Base-by-base conservation (phyloP, 1,284 basidiomycete genomes). In the Rhodotorula sp. region DNA sequence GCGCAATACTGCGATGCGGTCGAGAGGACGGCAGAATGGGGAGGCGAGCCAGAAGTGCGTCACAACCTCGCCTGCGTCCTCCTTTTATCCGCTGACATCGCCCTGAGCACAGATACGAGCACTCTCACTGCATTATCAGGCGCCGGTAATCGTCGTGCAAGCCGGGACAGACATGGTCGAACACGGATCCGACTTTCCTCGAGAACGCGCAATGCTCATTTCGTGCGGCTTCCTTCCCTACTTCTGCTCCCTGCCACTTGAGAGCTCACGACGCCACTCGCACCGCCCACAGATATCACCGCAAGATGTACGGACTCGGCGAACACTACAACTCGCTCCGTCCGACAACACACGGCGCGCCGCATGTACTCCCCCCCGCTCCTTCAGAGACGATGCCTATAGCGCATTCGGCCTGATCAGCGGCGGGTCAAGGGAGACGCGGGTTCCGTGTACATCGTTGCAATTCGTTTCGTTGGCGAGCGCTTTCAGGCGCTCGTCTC, bases 61-160 rank as follows among this genome's bases (percentile, higher is more conserved):
- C n/a, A n/a, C n/a, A n/a, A n/a, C n/a, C n/a, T n/a, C n/a, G n/a
- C n/a, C n/a, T n/a, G n/a, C n/a, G n/a, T n/a, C n/a, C n/a, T n/a
- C n/a, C n/a, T n/a, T n/a, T n/a, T n/a, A n/a, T n/a, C n/a, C n/a
- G n/a, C 22, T 22, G 34, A 34, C 34, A 10, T 10, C 34, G 46
- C 53, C 10, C 10, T 31, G 0, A n/a, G 4, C 8, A 2, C 76
- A 84, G 84, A 94, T 99, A 57, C 84, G 92, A 75, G 96, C 96
- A 0, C 83, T 99, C 16, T 89, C 89, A 76, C 85, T 89, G 64
- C 88, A 88, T n/a, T 97, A 87, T 80, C 83, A 87, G 63, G 83
- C 94, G 37, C 90, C 93, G 0, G 95, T 99, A 65, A 89, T 97
- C 79, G 90, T 99, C 64, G 85, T 98, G 26, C 96, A 99, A 79